phyloP scores from a whole-genome alignment of 805 yeast genomes.

The Sungouiella thailandica region DNA sequence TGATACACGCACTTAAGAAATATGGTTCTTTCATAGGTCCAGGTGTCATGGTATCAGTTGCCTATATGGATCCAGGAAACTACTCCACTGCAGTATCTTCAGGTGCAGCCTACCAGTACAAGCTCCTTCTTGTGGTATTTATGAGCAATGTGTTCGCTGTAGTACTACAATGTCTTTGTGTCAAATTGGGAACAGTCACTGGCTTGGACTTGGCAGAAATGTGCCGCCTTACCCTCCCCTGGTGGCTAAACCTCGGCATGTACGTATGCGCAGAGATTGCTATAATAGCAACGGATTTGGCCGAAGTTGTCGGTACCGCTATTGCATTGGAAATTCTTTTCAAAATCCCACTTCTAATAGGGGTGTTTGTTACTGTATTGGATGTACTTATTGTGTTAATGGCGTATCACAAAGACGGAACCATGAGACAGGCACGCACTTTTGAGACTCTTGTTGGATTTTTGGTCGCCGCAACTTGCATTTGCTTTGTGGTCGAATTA shows the following conservation, averaged over 20 bases:
- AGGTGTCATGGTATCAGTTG: slow-evolving; percentile 82
- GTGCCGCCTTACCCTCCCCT: slow-evolving; percentile 67
- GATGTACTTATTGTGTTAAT: slow-evolving; percentile 77
- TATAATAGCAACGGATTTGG: slow-evolving; percentile 87
- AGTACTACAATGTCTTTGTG: slow-evolving; percentile 74
- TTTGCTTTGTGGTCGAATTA: slow-evolving; percentile 70
- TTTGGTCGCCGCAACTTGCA: slow-evolving; percentile 68
- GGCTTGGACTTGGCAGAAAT: slow-evolving; percentile 85
- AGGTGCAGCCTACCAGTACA: slow-evolving; percentile 75
- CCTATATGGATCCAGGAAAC: slow-evolving; percentile 93
- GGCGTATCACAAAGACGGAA: slow-evolving; percentile 72
- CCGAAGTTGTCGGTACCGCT: slow-evolving; percentile 93
- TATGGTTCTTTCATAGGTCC: slow-evolving; percentile 76
- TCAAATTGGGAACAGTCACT: slow-evolving; percentile 83
- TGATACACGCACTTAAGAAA: slow-evolving; percentile 33
- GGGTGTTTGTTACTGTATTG: slow-evolving; percentile 73
- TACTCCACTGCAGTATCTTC: slow-evolving; percentile 86
- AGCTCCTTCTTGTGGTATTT: slow-evolving; percentile 65
- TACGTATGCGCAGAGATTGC: slow-evolving; percentile 80
- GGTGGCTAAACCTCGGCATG: slow-evolving; percentile 55
- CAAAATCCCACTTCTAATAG: slow-evolving; percentile 64
- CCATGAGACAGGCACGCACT: slow-evolving; percentile 66
- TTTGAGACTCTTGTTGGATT: slow-evolving; percentile 73
- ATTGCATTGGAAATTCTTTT: slow-evolving; percentile 76
- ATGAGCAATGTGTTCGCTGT: slow-evolving; percentile 83